Evolutionary conservation across 2,329 filamentous ascomycete species (phyloP), one percentile per base, ranked within the genome.

Genomic region (Fusarium brevicatenulatum): DNA sequence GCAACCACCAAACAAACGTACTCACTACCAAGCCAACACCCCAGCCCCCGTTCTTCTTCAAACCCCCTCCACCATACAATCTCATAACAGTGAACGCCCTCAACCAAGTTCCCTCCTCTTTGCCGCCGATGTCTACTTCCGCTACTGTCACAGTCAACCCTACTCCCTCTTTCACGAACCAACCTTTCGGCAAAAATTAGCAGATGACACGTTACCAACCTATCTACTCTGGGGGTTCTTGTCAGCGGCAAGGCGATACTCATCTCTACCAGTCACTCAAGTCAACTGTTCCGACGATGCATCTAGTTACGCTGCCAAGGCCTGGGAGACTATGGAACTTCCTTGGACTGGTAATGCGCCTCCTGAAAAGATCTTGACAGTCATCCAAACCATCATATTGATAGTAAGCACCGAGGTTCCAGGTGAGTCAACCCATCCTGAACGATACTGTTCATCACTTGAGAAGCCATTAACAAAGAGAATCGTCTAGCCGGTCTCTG

Each of bases 321-420:
- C 65, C 8, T 68, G 65, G 65, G 65, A 68, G 5, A 62, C 30
- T 2, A 68, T 68, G 9, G 53, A 68, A 13, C 65, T 68, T 16
- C 65, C 65, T 16, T 68, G 65, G 65, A 53, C 37, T n/a, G 65
- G 63, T 16, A 54, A 57, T 3, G 55, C 49, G 3, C 9, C 63
- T 0, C n/a, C 47, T 2, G 46, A 68, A 10, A 63, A 50, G n/a
- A 23, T 68, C 5, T 28, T 68, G 8, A 25, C 19, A 9, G 55
- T 68, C 4, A 23, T 68, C 12, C 65, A 68, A 15, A 63, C 65
- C 4, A 68, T 68, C 4, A 63, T 68, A 7, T 30, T 68, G 21
- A 68, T 68, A n/a, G 65, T 68, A n/a, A 68, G 55, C 36, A 68
- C 65, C 1, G 65, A 68, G 34, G 55, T 63, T 15, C 65, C 65